A percentile compares a stretch with the other conserved stretches of the same genome.
Evolutionary conservation across 805 yeast species (phyloP).

Genomic region (Candida maris): DNA sequence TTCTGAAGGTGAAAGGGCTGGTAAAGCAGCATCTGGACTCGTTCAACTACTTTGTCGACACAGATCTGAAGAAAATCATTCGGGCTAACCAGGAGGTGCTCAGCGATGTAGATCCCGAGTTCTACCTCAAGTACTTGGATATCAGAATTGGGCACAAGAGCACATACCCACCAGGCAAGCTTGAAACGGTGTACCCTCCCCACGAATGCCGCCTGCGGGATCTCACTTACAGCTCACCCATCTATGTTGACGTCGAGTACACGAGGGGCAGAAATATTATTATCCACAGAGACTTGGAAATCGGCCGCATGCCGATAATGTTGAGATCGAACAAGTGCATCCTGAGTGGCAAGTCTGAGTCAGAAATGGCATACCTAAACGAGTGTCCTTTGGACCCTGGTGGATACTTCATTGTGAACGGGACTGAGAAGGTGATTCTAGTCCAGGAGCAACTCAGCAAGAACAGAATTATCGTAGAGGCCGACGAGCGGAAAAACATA

Average conservation of each 20-base stretch:
- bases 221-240: slow-evolving; percentile 91
- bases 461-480: slow-evolving; percentile 96
- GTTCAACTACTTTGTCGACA: slow-evolving; percentile 94
- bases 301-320: slow-evolving; percentile 99
- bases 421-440: slow-evolving; percentile 94
- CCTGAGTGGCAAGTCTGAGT: slow-evolving; percentile 70
- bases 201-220: slow-evolving; percentile 96
- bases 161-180: slow-evolving; percentile 40
- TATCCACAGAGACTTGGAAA: slow-evolving; percentile 84
- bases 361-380: slow-evolving; percentile 79
- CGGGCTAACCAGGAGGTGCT: slow-evolving; percentile 84
- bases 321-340: slow-evolving; percentile 89
- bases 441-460: slow-evolving; percentile 96
- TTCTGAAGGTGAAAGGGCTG: slow-evolving; percentile 88
- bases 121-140: slow-evolving; percentile 87
- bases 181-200: slow-evolving; percentile 72
- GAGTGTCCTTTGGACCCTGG: slow-evolving; percentile 99
- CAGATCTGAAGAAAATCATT: slow-evolving; percentile 87
- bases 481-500: slow-evolving; percentile 89
- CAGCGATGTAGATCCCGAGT: slow-evolving; percentile 96
- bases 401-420: slow-evolving; percentile 96
- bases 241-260: slow-evolving; percentile 94
- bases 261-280: slow-evolving; percentile 93
- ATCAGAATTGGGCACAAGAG: slow-evolving; percentile 84
- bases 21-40: slow-evolving; percentile 98